Evolutionary conservation across 177 flowering plant species (phyloP).

Genomic region (Telopea speciosissima): DNA sequence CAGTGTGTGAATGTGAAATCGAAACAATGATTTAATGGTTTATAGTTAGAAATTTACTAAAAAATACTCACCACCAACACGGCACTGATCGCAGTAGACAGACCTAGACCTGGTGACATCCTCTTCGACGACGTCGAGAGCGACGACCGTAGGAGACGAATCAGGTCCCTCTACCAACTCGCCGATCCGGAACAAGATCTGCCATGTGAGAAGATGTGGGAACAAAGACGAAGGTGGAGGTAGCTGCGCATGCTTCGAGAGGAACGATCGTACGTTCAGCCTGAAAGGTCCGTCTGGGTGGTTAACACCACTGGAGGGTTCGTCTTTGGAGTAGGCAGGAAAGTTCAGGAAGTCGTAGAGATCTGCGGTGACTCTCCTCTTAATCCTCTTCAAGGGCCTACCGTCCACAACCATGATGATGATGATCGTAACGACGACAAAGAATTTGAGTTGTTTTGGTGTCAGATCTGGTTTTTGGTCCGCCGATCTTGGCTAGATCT

Average conservation of each 20-base stretch:
- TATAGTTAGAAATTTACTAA: too few relatives aligned
- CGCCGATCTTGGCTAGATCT: slow-evolving; percentile 1
- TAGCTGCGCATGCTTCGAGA: slow-evolving; percentile 40
- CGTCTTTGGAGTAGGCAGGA: too few relatives aligned
- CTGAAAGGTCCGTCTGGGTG: slow-evolving; percentile 42
- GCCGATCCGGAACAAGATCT: slow-evolving; percentile 59
- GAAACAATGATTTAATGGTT: too few relatives aligned
- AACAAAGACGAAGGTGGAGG: slow-evolving; percentile 46
- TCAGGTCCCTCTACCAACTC: slow-evolving; percentile 28
- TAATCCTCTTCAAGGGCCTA: slow-evolving; percentile 61
- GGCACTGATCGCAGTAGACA: slow-evolving; percentile 92
- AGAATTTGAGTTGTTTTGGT: neutral
- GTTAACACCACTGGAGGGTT: slow-evolving; percentile 3
- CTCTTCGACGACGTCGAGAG: slow-evolving; percentile 81
- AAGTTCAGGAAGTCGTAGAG: slow-evolving; percentile 60
- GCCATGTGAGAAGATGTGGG: slow-evolving; percentile 57
- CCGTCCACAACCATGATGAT: slow-evolving; percentile 66
- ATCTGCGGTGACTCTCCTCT: slow-evolving; percentile 71
- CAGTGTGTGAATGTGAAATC: neutral
- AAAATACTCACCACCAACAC: slow-evolving; percentile 82
- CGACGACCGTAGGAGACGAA: slow-evolving; percentile 26
- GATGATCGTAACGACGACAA: neutral
- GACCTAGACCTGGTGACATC: slow-evolving; percentile 83
- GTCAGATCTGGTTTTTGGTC: neutral
- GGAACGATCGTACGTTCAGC: slow-evolving; percentile 36